These are phyloP conservation scores for Aristolochia californica DNA, from an alignment of 164 flowering plant genomes.

Conservation along the genomic window DNA sequence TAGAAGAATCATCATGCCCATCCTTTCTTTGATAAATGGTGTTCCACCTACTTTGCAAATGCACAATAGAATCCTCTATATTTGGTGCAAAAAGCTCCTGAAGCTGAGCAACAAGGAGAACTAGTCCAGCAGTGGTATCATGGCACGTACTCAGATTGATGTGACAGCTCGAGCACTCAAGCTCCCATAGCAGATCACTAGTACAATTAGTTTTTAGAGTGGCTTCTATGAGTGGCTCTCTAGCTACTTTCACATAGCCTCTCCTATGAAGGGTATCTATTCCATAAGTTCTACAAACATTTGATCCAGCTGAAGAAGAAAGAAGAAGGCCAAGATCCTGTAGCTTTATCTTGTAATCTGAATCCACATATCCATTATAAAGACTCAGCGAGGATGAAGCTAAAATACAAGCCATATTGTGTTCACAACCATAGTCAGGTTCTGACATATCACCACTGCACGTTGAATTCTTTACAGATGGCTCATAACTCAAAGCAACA, in stretches of 20 bases:
- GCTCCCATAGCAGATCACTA: slow-evolving; percentile 63
- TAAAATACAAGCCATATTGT: slow-evolving; percentile 53
- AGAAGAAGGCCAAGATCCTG: slow-evolving; percentile 91
- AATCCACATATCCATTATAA: slow-evolving; percentile 29
- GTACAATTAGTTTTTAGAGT: slow-evolving; percentile 44
- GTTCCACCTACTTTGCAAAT: slow-evolving; percentile 86
- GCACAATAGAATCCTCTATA: slow-evolving; percentile 68
- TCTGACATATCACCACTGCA: slow-evolving; percentile 12
- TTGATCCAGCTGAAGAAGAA: slow-evolving; percentile 22
- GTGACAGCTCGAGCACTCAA: slow-evolving; percentile 61
- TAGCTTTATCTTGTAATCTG: slow-evolving; percentile 48
- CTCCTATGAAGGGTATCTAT: slow-evolving; percentile 43
- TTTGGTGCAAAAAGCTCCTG: slow-evolving; percentile 89
- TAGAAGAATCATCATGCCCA: slow-evolving; percentile 12
- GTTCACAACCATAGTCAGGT: slow-evolving; percentile 19
- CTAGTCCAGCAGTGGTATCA: slow-evolving; percentile 65
- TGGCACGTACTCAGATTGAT: slow-evolving; percentile 65
- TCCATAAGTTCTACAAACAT: slow-evolving; percentile 29
- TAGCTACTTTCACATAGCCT: slow-evolving; percentile 90
- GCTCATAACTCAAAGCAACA: slow-evolving; percentile 83
- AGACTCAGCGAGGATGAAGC: slow-evolving; percentile 67
- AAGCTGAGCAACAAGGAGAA: slow-evolving; percentile 61
- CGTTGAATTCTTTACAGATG: slow-evolving; percentile 23
- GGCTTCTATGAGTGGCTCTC: slow-evolving; percentile 66
- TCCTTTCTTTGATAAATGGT: slow-evolving; percentile 37